phyloP scores from a whole-genome alignment of 2,329 filamentous ascomycete genomes.

The Pseudopithomyces chartarum region DNA sequence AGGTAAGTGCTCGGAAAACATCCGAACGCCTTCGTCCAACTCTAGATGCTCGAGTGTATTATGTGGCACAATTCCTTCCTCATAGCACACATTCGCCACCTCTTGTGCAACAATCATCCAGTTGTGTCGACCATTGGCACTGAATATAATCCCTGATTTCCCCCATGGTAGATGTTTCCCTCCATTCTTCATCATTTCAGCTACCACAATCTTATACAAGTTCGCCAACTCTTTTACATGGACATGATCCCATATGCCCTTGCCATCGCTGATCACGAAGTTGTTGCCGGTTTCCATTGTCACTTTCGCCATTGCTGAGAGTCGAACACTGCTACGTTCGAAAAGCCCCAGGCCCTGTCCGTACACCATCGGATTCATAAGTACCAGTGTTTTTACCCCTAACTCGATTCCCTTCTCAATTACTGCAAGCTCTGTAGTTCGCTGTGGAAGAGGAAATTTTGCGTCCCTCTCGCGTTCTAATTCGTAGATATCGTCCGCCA shows the following conservation, averaged over 20 bases:
- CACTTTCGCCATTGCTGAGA: neutral
- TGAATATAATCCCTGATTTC: slow-evolving; percentile 8
- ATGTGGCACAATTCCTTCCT: neutral
- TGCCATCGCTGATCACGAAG: slow-evolving; percentile 4
- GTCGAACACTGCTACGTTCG: slow-evolving; percentile 27
- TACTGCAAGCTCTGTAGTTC: slow-evolving; percentile 52
- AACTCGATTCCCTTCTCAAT: slow-evolving; percentile 46
- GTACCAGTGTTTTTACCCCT: slow-evolving; percentile 52
- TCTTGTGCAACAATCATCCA: slow-evolving; percentile 10
- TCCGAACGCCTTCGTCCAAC: slow-evolving; percentile 1
- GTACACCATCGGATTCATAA: slow-evolving; percentile 56
- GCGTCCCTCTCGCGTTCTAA: slow-evolving; percentile 48
- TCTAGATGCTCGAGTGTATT: slow-evolving; percentile 1
- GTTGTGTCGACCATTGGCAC: slow-evolving; percentile 5
- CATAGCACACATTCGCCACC: slow-evolving; percentile 3
- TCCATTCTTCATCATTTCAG: slow-evolving; percentile 1
- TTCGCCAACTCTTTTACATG: slow-evolving; percentile 11
- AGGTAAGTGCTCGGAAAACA: slow-evolving; percentile 1
- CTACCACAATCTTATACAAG: slow-evolving; percentile 6
- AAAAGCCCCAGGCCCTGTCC: slow-evolving; percentile 52
- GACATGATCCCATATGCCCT: slow-evolving; percentile 8
- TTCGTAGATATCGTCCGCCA: slow-evolving; percentile 44
- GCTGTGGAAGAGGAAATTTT: slow-evolving; percentile 48
- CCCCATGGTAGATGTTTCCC: slow-evolving; percentile 3
- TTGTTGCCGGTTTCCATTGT: neutral